Evolutionary conservation across 2,329 filamentous ascomycete genomes (phyloP), one percentile per base, ranked within the genome.

Genomic region (Fusarium robinianum): DNA sequence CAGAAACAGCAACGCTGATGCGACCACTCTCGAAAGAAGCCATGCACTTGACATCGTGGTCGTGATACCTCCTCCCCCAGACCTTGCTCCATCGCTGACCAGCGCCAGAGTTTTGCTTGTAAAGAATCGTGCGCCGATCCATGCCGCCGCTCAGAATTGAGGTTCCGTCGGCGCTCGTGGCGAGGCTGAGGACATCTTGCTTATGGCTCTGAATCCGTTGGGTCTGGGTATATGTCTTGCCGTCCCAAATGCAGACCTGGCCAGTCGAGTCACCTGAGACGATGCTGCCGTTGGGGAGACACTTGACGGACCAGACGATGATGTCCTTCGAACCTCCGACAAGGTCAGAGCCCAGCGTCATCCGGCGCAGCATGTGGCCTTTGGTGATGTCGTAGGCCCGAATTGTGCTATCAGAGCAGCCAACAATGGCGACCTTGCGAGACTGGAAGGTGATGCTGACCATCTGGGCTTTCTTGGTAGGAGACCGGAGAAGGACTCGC

Each of bases 381-480:
- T 82, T 92, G 36, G 87, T 79, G 56, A 90, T 85, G 65, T 97
- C 90, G 69, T 91, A 95, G 39, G 94, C 81, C 51, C 92, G 86
- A 55, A 99, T 94, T n/a, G 84, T 89, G 68, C 90, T 91, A 71
- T 99, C 92, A n/a, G 90, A 92, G 67, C 94, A 97, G 15, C 94
- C 94, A 23, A 92, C 90, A 27, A 96, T 82, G 46, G 92, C 84
- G 22, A 84, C 83, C 62, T 92, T 81, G 44, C 87, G 83, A 55
- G 88, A 86, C 69, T 96, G 90, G 71, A 95, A 99, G 16, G 87
- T 82, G 52, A 99, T 84, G 71, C 90, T 96, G 61, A 97, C 83
- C 64, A 95, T 92, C 62, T 92, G 85, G 22, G 89, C 84, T 69
- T 87, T 91, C 72, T 92, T 95, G 19, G 85, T 85, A 3, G 88